These are phyloP conservation scores for Ajuga chamaepitys DNA, from an alignment of 257 asterid genomes.

Conservation along the genomic window DNA sequence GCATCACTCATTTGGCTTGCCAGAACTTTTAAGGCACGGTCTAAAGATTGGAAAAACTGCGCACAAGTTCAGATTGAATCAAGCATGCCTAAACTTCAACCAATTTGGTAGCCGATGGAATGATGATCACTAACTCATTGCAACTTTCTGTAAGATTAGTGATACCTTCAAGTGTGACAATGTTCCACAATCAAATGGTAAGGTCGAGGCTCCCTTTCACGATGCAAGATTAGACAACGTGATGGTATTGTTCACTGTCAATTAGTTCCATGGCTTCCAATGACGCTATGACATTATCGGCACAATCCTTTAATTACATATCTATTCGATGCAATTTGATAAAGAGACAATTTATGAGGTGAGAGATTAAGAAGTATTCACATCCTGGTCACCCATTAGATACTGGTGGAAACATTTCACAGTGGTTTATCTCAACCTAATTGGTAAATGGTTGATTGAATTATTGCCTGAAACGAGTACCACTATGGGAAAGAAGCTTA, in stretches of 20 bases:
- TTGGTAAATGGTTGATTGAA: too few species aligned
- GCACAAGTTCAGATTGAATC: background rate
- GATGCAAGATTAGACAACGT: too few species aligned
- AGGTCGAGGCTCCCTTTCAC: too few species aligned
- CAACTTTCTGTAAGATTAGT: background rate
- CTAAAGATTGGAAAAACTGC: background rate
- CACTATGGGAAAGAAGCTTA: too few species aligned
- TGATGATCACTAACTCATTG: background rate
- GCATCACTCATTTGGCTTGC: background rate
- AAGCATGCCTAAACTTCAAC: background rate
- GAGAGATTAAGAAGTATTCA: background rate
- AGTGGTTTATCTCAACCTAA: too few species aligned
- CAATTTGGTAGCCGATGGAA: too few species aligned
- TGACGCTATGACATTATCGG: too few species aligned
- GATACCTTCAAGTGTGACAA: background rate
- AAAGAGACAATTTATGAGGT: background rate
- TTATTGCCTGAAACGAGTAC: too few species aligned
- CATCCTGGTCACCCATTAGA: background rate
- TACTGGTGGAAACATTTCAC: background rate
- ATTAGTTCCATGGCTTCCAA: too few species aligned
- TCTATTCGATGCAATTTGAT: background rate
- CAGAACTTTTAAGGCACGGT: background rate
- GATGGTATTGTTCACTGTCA: too few species aligned
- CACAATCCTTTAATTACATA: background rate
- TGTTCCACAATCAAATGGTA: background rate